Base-by-base conservation (phyloP, 441 rosid species). In the Adansonia gregorii region DNA sequence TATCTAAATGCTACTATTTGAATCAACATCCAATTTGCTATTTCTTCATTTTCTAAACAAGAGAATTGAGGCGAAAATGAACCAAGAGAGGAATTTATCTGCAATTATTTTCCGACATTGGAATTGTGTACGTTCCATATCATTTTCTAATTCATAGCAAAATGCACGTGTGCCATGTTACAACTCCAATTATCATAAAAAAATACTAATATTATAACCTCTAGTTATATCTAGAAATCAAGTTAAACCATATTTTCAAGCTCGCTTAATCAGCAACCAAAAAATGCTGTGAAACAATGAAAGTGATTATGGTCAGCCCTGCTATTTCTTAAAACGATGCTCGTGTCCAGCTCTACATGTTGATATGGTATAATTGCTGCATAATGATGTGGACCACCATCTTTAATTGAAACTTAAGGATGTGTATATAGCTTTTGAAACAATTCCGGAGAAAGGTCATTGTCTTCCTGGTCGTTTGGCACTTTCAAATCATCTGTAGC, bases 241-340 rank as follows among this genome's bases (percentile, higher is more conserved):
- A 51, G n/a, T 2, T 64, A 19, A 27, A 24, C 27, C 27, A 24
- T 61, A 11, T 63, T 20, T 5, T 59, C 64, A 19, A 39, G 12
- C 20, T 48, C 8, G 45, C 41, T 49, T 3, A 6, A 49, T 6
- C 12, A 6, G 73, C 56, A 4, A n/a, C 27, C 27, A 24, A 24
- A 24, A 24, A 24, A 24, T 24, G 14, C 6, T 1, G n/a, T 43
- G 31, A 6, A 20, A 45, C 51, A 7, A 17, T 66, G 19, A 24
- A 59, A 11, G 0, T 39, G 49, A 11, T 14, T 1, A 11, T 45
- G 45, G 12, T 83, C 24, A 79, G 8, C 72, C 52, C 19, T 69
- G 77, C 15, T 8, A 60, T 58, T 65, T 68, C 54, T 59, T 8
- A 20, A 83, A 60, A 56, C 54, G 81, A 11, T 15, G 80, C 17